Evolutionary conservation across 2,329 filamentous ascomycete species (phyloP).

Genomic region (Botrytis fabae): DNA sequence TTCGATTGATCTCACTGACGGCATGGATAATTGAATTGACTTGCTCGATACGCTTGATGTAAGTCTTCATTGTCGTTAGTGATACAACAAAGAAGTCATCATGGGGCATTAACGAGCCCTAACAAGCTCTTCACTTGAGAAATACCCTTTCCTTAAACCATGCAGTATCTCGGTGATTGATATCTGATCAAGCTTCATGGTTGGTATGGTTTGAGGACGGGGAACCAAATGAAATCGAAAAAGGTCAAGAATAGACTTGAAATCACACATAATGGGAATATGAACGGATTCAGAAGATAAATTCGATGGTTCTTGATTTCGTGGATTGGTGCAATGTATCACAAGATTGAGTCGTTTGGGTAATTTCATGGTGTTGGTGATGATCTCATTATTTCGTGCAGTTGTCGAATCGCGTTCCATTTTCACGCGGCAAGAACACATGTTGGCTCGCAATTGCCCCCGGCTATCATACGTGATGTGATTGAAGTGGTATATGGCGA

Average conservation of each 20-base stretch:
- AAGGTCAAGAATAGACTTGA: neutral
- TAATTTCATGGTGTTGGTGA: neutral
- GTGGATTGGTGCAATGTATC: neutral
- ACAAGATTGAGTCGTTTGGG: neutral
- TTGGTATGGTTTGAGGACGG: neutral
- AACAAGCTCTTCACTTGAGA: slow-evolving; percentile 22
- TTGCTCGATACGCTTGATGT: slow-evolving; percentile 20
- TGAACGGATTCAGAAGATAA: neutral
- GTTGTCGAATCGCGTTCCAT: neutral
- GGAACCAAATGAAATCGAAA: neutral
- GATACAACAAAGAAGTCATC: neutral
- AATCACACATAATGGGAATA: neutral
- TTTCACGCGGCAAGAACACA: slow-evolving; percentile 2
- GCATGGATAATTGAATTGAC: slow-evolving; percentile 13
- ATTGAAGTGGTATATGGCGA: neutral
- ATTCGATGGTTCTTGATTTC: neutral
- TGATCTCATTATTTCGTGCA: neutral
- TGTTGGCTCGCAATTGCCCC: neutral
- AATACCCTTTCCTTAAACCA: neutral
- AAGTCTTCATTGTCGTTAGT: slow-evolving; percentile 14
- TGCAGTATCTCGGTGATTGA: slow-evolving; percentile 4
- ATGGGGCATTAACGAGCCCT: slow-evolving; percentile 6
- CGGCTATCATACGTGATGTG: slow-evolving; percentile 5
- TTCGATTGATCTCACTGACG: slow-evolving; percentile 30
- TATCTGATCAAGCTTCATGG: slow-evolving; percentile 3